phyloP scores from a whole-genome alignment of 257 asterid species.

The Scutellaria minor region DNA sequence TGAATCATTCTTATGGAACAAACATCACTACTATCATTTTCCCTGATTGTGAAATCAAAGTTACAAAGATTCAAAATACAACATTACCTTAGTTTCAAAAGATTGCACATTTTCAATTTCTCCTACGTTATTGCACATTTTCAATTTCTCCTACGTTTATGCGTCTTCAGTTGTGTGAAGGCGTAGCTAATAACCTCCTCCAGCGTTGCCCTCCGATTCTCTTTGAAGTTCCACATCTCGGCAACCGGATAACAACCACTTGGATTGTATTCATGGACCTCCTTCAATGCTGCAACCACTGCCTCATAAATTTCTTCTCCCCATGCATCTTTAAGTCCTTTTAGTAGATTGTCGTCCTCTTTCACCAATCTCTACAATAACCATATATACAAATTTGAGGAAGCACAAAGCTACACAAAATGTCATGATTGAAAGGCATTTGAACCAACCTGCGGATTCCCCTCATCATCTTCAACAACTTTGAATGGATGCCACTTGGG shows the following conservation, averaged over 20 bases:
- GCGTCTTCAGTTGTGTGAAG: constrained; percentile 39
- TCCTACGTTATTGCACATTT: constrained; percentile 37
- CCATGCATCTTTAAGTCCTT: constrained; percentile 40
- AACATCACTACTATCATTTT: too few species aligned
- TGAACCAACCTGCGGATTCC: constrained; percentile 42
- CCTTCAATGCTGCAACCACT: constrained; percentile 40
- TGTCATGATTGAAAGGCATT: not conserved
- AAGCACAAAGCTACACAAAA: not conserved
- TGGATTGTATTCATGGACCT: constrained; percentile 43
- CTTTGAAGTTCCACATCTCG: constrained; percentile 55
- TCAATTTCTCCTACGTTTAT: constrained; percentile 45
- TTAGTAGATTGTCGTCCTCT: constrained; percentile 46
- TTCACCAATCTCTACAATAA: constrained; percentile 32
- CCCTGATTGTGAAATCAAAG: too few species aligned
- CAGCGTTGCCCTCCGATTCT: constrained; percentile 46
- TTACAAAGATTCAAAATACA: too few species aligned
- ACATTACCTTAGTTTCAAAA: too few species aligned
- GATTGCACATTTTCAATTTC: constrained; percentile 13
- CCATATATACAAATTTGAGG: not conserved
- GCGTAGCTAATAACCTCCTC: constrained; percentile 44
- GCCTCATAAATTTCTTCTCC: constrained; percentile 42
- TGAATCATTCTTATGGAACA: too few species aligned
- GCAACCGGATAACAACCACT: constrained; percentile 46
- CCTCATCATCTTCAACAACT: constrained; percentile 38
- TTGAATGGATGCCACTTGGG: constrained; percentile 25